These are phyloP conservation scores for Pseudopithomyces maydicus DNA, from an alignment of 2,329 filamentous ascomycete species.

Conservation along the genomic window DNA sequence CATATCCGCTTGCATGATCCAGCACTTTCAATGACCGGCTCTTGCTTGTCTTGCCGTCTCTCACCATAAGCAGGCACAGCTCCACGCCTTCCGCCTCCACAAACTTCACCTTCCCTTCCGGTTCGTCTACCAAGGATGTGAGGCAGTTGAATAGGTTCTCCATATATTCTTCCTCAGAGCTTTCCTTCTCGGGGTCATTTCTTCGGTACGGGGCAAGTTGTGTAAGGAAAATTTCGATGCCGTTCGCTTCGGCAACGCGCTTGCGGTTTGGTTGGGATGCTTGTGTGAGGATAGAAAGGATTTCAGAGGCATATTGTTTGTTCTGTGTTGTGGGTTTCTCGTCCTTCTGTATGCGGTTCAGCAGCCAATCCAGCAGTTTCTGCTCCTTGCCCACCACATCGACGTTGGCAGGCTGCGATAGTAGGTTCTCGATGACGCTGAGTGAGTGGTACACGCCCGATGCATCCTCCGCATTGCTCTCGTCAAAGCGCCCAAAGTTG, in stretches of 20 bases:
- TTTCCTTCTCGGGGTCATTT: slow-evolving; percentile 81
- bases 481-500: slow-evolving; percentile 80
- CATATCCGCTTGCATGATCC: slow-evolving; percentile 76
- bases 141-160: slow-evolving; percentile 91
- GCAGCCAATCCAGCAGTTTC: slow-evolving; percentile 74
- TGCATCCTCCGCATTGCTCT: slow-evolving; percentile 73
- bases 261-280: slow-evolving; percentile 69
- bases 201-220: slow-evolving; percentile 83
- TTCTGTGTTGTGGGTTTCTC: slow-evolving; percentile 81
- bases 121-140: slow-evolving; percentile 78
- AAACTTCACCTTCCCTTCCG: slow-evolving; percentile 77
- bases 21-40: slow-evolving; percentile 77
- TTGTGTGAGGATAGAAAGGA: slow-evolving; percentile 87
- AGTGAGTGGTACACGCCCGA: slow-evolving; percentile 87
- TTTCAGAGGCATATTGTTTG: slow-evolving; percentile 91
- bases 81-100: slow-evolving; percentile 91
- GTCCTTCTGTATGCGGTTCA: slow-evolving; percentile 71
- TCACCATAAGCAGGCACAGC: slow-evolving; percentile 87
- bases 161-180: slow-evolving; percentile 91
- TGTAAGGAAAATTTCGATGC: slow-evolving; percentile 80
- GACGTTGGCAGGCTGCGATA: slow-evolving; percentile 70
- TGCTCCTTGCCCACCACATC: slow-evolving; percentile 74
- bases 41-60: slow-evolving; percentile 85
- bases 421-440: slow-evolving; percentile 81
- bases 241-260: slow-evolving; percentile 68